phyloP scores from a whole-genome alignment of 1,284 basidiomycete genomes.

The Cutaneotrichosporon cavernicola region DNA sequence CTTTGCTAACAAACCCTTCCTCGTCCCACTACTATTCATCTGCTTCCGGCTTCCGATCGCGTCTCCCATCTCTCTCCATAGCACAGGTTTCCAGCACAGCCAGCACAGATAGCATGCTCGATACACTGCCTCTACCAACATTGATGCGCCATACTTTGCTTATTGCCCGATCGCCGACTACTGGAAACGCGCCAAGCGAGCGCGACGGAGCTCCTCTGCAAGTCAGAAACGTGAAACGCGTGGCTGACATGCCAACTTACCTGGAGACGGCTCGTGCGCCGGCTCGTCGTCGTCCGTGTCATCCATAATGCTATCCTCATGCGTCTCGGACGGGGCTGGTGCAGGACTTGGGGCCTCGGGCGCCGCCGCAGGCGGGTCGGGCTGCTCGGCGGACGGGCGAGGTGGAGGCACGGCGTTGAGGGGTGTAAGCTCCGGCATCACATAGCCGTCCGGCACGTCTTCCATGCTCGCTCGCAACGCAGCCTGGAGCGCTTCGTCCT shows the following conservation, averaged over 20 bases:
- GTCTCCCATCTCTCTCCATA: not conserved
- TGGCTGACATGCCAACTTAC: slow-evolving; percentile 32
- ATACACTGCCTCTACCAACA: not conserved
- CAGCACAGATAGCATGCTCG: not conserved
- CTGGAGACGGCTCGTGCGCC: slow-evolving; percentile 45
- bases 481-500: slow-evolving; percentile 79
- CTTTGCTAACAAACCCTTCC: not conserved
- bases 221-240: slow-evolving; percentile 49
- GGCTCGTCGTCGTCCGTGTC: slow-evolving; percentile 40
- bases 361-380: slow-evolving; percentile 29
- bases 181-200: slow-evolving; percentile 70
- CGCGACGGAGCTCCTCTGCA: slow-evolving; percentile 72
- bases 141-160: not conserved
- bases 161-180: not conserved
- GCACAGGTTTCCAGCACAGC: not conserved
- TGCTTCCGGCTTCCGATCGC: not conserved
- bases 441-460: slow-evolving; percentile 56
- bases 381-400: not conserved
- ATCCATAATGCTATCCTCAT: slow-evolving; percentile 10
- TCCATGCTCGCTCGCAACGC: slow-evolving; percentile 79
- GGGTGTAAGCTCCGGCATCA: slow-evolving; percentile 25
- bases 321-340: slow-evolving; percentile 15
- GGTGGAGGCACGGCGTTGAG: slow-evolving; percentile 1
- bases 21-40: not conserved
- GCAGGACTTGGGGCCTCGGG: slow-evolving; percentile 21